Evolutionary conservation across 169 alveolate genomes (phyloP), one percentile per base, ranked within the genome.

Genomic region (Eimeria falciformis): DNA sequence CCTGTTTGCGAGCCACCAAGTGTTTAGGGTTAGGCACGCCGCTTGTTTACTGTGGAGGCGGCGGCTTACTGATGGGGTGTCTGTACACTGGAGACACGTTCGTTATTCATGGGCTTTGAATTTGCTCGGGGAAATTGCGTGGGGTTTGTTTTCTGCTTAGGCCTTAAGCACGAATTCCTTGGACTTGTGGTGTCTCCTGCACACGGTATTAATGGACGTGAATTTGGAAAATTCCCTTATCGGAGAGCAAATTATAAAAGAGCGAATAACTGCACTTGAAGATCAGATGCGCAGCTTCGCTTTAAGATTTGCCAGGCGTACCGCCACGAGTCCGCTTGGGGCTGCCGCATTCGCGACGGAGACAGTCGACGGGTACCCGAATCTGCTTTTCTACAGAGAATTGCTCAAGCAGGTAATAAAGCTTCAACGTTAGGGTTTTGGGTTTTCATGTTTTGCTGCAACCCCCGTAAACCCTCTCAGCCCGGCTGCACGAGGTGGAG

Each of bases 371-470:
- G 78, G 78, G 3, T 66, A 66, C 43, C 78, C 29, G 7, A 66
- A 45, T 25, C 78, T 66, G 18, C 78, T 25, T 11, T 66, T 66
- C 78, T 66, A n/a, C 33, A 14, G 78, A 14, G 11, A 66, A 23
- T 17, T 66, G 3, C 78, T 66, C 33, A 66, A 66, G 12, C 45
- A 66, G 78, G 78, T 66, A 3, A 37, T 66, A 7, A 66, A 66
- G 47, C 29, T 17, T n/a, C n/a, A 3, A 66, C 78, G 23, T 58
- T 58, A 58, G 71, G 71, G 71, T 58, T 58, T 58, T n/a, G 71
- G 71, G 71, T 58, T 58, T 58, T 58, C 18, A 58, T 5, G 71
- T 58, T 58, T 58, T 6, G 5, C 23, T 58, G n/a, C n/a, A n/a
- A n/a, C n/a, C n/a, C n/a, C n/a, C n/a, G n/a, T n/a, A n/a, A n/a